A percentile compares a stretch with the other conserved stretches of the same genome.
Conservation (phyloP, 164 flowering plant species). For the Berberis vulgaris region DNA sequence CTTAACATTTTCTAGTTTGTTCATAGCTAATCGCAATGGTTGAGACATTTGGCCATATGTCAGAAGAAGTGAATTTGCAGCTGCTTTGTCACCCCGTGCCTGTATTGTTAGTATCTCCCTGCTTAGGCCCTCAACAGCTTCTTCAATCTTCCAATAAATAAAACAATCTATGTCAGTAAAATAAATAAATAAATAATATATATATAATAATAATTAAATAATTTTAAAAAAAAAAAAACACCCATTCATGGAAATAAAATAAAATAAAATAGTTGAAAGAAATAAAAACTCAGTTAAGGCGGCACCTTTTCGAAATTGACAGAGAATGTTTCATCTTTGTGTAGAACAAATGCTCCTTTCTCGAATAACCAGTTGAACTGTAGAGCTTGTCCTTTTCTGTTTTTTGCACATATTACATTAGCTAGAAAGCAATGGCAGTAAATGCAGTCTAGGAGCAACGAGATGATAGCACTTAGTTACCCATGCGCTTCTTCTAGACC, state of each 20-base stretch:
- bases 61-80: slow-evolving; percentile 56
- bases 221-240: background rate
- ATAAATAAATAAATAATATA: no score
- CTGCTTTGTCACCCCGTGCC: slow-evolving; percentile 76
- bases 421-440: background rate
- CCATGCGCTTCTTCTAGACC: slow-evolving; percentile 97
- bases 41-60: slow-evolving; percentile 44
- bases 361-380: slow-evolving; percentile 90
- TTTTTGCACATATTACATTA: slow-evolving; percentile 1
- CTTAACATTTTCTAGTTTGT: slow-evolving; percentile 56
- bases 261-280: background rate
- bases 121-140: slow-evolving; percentile 71
- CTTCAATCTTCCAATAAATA: slow-evolving; percentile 54
- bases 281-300: background rate
- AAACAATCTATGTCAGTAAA: no score
- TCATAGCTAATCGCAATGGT: slow-evolving; percentile 53
- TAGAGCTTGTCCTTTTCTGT: slow-evolving; percentile 92
- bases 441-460: background rate
- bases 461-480: slow-evolving; percentile 29
- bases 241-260: background rate
- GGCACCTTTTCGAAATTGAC: slow-evolving; percentile 75
- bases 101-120: slow-evolving; percentile 82
- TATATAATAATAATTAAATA: no score
- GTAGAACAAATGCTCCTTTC: slow-evolving; percentile 68
- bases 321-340: slow-evolving; percentile 59